Evolutionary conservation across 2,329 filamentous ascomycete genomes (phyloP), one percentile per base, ranked within the genome.

Genomic region (Neofusicoccum laricinum): DNA sequence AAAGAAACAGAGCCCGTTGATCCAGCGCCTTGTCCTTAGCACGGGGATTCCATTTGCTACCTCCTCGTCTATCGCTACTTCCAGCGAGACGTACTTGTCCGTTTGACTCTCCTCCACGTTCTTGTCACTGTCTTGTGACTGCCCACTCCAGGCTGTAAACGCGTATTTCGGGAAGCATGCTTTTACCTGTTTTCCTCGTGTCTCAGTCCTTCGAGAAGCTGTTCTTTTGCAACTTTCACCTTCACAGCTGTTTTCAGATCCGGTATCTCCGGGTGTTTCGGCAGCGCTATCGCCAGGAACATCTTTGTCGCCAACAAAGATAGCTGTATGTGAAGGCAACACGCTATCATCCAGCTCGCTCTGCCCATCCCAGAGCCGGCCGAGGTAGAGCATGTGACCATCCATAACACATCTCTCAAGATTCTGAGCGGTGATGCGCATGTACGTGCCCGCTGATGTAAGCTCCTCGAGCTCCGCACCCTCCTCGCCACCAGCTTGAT

Each of bases 41-140:
- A 58, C 4, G 2, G 46, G 34, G 0, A 50, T 49, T 11, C 40
- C 45, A 21, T 61, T 41, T 6, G 32, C 58, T 4, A 6, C 10
- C 19, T 50, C 15, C 34, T 61, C 45, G n/a, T 53, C 61, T 0
- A 63, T 25, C 12, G 40, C 25, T 3, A 64, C 64, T 34, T 57
- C 64, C 40, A 65, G 10, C 12, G 58, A 63, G 3, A 65, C 64
- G n/a, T 53, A 65, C 21, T 65, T 65, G 36, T 53, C 64, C 12
- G 57, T 46, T 15, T 48, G 58, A 10, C 64, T 62, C 5, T 62
- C 38, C 15, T 53, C 38, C 2, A 57, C 25, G 14, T 46, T 59
- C 12, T 25, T 17, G 10, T 59, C 41, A 3, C n/a, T 21, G 17
- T 40, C 43, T 3, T 50, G 32, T 4, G 21, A 40, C 7, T 41